Percentiles rank a stretch among this genome's conserved stretches.
Evolutionary conservation across 2,329 filamentous ascomycete species (phyloP).

Genomic region (Fusarium nurragi): DNA sequence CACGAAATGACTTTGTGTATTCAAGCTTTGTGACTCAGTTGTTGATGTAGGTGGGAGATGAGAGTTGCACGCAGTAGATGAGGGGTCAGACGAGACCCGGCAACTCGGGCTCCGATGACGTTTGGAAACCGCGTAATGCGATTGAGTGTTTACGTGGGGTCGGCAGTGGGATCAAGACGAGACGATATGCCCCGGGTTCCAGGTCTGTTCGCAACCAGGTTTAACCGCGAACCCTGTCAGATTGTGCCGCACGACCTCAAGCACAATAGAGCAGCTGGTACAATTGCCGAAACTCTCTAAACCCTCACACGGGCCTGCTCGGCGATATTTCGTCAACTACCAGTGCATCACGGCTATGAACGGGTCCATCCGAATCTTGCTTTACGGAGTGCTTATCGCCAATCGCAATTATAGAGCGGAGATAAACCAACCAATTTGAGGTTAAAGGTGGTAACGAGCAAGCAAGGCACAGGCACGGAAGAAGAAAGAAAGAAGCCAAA

Average conservation of each 20-base stretch:
- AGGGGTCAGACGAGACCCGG: conserved; percentile 6
- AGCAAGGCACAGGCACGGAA: conserved; percentile 6
- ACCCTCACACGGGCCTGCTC: conserved; percentile 3
- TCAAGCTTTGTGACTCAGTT: not conserved
- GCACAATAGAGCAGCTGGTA: not conserved
- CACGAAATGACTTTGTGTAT: not conserved
- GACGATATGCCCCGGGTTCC: conserved; percentile 13
- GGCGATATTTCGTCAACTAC: conserved; percentile 27
- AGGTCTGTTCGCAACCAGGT: not conserved
- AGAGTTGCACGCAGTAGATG: not conserved
- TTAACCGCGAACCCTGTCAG: not conserved
- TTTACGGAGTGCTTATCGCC: not conserved
- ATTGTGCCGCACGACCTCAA: not conserved
- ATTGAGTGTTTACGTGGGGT: conserved; percentile 1
- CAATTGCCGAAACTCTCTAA: not conserved
- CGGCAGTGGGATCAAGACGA: not conserved
- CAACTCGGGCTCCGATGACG: conserved; percentile 12
- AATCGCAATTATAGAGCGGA: not conserved
- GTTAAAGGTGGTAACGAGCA: conserved; percentile 12
- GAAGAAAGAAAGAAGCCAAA: not conserved
- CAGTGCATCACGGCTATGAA: conserved; percentile 28
- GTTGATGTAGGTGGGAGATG: not conserved
- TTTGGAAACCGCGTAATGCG: conserved; percentile 3
- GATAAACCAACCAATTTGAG: conserved; percentile 18
- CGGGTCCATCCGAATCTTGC: conserved; percentile 20